A percentile compares a stretch with the other conserved stretches of the same genome.
Evolutionary conservation across 345 rosid genomes (phyloP).

Genomic region (Citrus australasica): DNA sequence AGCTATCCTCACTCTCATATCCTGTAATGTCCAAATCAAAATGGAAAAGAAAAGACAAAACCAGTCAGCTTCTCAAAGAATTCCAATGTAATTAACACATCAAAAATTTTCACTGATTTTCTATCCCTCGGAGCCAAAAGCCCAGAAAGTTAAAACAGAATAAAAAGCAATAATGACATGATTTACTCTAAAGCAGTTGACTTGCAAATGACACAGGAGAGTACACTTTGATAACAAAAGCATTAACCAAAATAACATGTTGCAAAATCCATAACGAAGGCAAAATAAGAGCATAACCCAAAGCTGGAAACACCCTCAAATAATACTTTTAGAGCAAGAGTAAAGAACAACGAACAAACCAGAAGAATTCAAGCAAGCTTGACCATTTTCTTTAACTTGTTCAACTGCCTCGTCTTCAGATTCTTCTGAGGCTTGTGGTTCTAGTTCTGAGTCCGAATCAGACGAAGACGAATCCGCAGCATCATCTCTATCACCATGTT

Average conservation of each 20-base stretch:
- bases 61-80: neutral
- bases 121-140: neutral
- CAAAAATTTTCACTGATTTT: neutral
- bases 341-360: constrained; percentile 35
- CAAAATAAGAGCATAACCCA: neutral
- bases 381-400: constrained; percentile 27
- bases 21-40: constrained; percentile 29
- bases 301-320: neutral
- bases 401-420: constrained; percentile 43
- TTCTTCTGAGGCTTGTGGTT: constrained; percentile 28
- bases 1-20: constrained; percentile 59
- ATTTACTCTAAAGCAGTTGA: neutral
- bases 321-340: neutral
- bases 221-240: neutral
- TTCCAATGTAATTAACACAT: neutral
- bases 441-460: constrained; percentile 47
- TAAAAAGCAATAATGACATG: neutral
- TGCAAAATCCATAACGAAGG: neutral
- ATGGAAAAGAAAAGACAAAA: neutral
- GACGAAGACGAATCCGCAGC: constrained; percentile 68
- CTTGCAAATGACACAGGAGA: neutral
- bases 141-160: neutral
- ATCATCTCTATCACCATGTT: constrained; percentile 65
- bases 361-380: constrained; percentile 39
- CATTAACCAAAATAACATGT: neutral